Evolutionary conservation across 805 yeast genomes (phyloP).

Genomic region (Yamadazyma ubonensis): DNA sequence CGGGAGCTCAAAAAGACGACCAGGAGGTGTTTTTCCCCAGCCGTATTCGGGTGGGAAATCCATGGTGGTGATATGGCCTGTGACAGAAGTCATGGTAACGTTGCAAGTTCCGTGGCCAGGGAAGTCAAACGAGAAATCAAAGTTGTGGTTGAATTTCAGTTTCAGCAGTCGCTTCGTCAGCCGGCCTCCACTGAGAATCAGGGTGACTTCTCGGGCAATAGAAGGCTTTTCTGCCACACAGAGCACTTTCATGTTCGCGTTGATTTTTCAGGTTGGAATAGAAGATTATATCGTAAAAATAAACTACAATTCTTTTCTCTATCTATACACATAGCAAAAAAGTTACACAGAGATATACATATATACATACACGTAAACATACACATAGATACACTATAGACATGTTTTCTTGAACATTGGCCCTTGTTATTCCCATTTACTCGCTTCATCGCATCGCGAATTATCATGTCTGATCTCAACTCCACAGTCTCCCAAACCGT

Average conservation of each 20-base stretch:
- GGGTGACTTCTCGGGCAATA: slow-evolving; percentile 81
- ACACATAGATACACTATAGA: too few species aligned
- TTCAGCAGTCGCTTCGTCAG: slow-evolving; percentile 46
- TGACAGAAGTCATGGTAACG: slow-evolving; percentile 88
- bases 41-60: slow-evolving; percentile 63
- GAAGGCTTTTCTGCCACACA: slow-evolving; percentile 98
- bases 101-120: slow-evolving; percentile 62
- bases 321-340: too few species aligned
- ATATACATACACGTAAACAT: too few species aligned
- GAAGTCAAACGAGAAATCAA: slow-evolving; percentile 69
- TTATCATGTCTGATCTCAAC: too few species aligned
- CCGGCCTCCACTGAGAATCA: slow-evolving; percentile 73
- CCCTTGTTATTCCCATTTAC: too few species aligned
- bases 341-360: too few species aligned
- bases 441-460: neutral
- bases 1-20: slow-evolving; percentile 71
- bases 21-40: slow-evolving; percentile 68
- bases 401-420: too few species aligned
- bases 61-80: slow-evolving; percentile 74
- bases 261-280: neutral
- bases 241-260: slow-evolving; percentile 60
- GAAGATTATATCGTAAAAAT: too few species aligned
- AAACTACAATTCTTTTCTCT: too few species aligned
- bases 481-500: too few species aligned
- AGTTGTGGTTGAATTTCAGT: slow-evolving; percentile 71